Evolutionary conservation across 2,329 filamentous ascomycete species (phyloP).

Genomic region (Epichloe sylvatica): DNA sequence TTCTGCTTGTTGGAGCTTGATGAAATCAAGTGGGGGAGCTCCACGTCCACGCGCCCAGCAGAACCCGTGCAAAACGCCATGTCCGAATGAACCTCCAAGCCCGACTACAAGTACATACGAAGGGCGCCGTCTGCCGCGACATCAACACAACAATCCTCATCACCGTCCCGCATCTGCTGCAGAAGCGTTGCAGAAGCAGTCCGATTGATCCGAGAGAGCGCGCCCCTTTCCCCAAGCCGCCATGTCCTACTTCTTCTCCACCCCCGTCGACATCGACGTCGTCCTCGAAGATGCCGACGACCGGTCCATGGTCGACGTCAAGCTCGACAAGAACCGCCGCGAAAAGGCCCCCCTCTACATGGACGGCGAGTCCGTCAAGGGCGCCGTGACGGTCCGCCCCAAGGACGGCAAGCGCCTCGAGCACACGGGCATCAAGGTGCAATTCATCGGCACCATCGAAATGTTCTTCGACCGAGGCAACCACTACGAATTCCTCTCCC

Average conservation of each 20-base stretch:
- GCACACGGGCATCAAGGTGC: conserved; percentile 97
- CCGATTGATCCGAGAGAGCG: not conserved
- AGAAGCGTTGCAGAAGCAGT: not conserved
- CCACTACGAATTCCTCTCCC: conserved; percentile 96
- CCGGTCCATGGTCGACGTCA: conserved; percentile 89
- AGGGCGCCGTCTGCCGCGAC: not conserved
- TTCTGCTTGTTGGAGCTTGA: too few relatives aligned
- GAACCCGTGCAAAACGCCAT: too few relatives aligned
- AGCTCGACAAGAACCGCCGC: conserved; percentile 93
- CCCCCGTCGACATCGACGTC: conserved; percentile 96
- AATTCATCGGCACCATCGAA: conserved; percentile 98
- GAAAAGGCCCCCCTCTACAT: conserved; percentile 96
- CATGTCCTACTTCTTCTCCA: conserved; percentile 98
- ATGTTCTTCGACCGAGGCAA: conserved; percentile 99
- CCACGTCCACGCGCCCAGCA: too few relatives aligned
- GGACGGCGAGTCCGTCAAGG: conserved; percentile 96
- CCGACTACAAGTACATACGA: too few relatives aligned
- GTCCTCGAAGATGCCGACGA: conserved; percentile 93
- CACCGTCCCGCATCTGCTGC: not conserved
- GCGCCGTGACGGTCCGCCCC: conserved; percentile 82
- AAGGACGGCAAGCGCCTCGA: conserved; percentile 97
- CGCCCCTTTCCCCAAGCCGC: conserved; percentile 10
- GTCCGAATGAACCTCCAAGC: too few relatives aligned
- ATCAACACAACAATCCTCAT: not conserved
- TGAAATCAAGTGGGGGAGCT: too few relatives aligned